A percentile compares a stretch with the other conserved stretches of the same genome.
Conservation (phyloP, 1,284 basidiomycete genomes). For the Phylloboletellus chloephorus region DNA sequence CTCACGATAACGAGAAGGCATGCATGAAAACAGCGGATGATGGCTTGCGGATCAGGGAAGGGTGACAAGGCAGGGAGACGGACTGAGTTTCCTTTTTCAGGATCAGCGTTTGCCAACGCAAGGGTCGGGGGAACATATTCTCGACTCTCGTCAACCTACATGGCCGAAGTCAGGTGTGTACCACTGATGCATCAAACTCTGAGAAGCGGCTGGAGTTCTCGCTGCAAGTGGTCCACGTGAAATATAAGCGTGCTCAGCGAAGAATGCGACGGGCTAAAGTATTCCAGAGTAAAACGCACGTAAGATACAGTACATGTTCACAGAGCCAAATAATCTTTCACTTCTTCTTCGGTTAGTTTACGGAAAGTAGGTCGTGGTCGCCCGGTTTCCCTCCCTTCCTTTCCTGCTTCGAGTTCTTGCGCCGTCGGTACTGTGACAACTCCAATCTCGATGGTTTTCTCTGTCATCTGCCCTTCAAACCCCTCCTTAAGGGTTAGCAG, state of each 20-base stretch:
- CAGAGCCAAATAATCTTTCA: slow-evolving; percentile 86
- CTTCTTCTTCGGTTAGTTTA: slow-evolving; percentile 91
- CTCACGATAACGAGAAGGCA: slow-evolving; percentile 29
- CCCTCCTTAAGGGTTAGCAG: slow-evolving; percentile 97
- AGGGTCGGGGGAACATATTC: slow-evolving; percentile 7
- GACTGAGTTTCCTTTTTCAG: slow-evolving; percentile 27
- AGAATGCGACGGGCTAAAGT: slow-evolving; percentile 8
- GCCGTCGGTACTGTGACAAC: slow-evolving; percentile 84
- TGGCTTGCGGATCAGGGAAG: slow-evolving; percentile 28
- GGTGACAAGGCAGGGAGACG: slow-evolving; percentile 20
- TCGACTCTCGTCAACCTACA: slow-evolving; percentile 7
- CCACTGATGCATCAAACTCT: slow-evolving; percentile 3
- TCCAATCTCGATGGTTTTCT: slow-evolving; percentile 99
- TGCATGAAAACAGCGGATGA: slow-evolving; percentile 24
- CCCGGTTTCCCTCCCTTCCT: slow-evolving; percentile 67
- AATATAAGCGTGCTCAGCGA: slow-evolving; percentile 17
- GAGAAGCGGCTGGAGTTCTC: slow-evolving; percentile 10
- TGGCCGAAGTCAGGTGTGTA: slow-evolving; percentile 6
- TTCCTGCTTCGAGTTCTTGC: slow-evolving; percentile 70
- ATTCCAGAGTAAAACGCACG: slow-evolving; percentile 29
- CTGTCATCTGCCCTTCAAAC: slow-evolving; percentile 99
- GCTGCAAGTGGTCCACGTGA: slow-evolving; percentile 10
- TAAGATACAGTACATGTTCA: slow-evolving; percentile 40
- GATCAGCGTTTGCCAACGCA: slow-evolving; percentile 23
- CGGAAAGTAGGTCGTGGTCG: slow-evolving; percentile 85